Base-by-base conservation (phyloP, 768 basidiomycete genomes). In the Phylloporus rhodoxanthus region DNA sequence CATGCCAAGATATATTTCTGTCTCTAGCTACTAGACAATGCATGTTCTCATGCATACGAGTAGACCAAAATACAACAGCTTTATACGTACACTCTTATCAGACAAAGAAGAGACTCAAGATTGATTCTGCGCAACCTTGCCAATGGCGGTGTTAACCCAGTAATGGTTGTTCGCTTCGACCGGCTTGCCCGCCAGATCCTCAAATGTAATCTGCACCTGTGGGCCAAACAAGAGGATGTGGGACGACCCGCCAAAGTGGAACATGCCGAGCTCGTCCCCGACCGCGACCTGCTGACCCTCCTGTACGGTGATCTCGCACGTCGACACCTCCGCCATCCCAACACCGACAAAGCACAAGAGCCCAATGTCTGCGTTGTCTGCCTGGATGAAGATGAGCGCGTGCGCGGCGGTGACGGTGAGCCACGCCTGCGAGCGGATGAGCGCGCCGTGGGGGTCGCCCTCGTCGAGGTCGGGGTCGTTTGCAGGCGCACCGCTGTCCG, bases 241-340 rank as follows among this genome's bases (percentile, higher is more conserved):
- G 0, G 76, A 70, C 29, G 77, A 82, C 6, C 81, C 81, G 8
- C 80, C 81, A 65, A 80, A 82, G 59, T 81, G 81, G 75, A 84
- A 80, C 73, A 70, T 74, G 52, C 80, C 82, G 0, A 79, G 52
- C 60, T 81, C 57, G 29, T 80, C 74, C 8, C 82, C 82, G 53
- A 73, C 74, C 43, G 58, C 63, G 10, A 83, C 70, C 19, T 50
- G 46, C n/a, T 79, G 57, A 0, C 75, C 75, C 9, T 56, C 66
- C 54, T 69, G 17, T 2, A 81, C 78, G 1, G 72, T 76, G 21
- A 72, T 59, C 45, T 79, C 70, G 55, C 78, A 78, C 13, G 79
- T 80, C 13, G 80, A 82, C 8, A 84, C 78, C 64, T 84, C 82
- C 0, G 68, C 69, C 81, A 85, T 82, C 0, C 82, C 83, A 11